Evolutionary conservation across 768 basidiomycete genomes (phyloP).

Genomic region (Aureoboletus auriporus): DNA sequence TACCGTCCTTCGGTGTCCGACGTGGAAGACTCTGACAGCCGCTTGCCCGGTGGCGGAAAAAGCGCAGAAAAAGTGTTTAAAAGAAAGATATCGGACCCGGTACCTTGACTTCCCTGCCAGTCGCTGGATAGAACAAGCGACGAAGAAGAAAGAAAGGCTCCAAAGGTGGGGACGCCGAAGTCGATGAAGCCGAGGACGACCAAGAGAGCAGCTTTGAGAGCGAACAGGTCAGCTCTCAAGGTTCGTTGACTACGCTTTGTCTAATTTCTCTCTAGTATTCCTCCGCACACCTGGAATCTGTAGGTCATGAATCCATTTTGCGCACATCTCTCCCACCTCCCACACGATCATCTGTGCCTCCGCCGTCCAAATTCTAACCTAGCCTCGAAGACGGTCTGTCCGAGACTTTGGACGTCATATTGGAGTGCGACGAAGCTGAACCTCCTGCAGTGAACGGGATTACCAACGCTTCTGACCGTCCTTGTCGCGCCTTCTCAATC

Average conservation of each 20-base stretch:
- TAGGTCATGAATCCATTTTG: slow-evolving; percentile 30
- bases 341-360: slow-evolving; percentile 35
- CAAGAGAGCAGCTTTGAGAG: slow-evolving; percentile 35
- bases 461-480: slow-evolving; percentile 18
- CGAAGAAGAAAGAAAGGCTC: slow-evolving; percentile 48
- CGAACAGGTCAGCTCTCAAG: slow-evolving; percentile 38
- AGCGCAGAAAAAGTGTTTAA: slow-evolving; percentile 47
- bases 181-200: slow-evolving; percentile 45
- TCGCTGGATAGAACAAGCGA: slow-evolving; percentile 60
- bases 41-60: slow-evolving; percentile 51
- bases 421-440: slow-evolving; percentile 66
- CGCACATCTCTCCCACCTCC: slow-evolving; percentile 37
- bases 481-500: slow-evolving; percentile 36
- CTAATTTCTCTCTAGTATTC: slow-evolving; percentile 17
- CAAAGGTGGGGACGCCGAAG: slow-evolving; percentile 38
- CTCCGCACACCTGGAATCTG: slow-evolving; percentile 30
- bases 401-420: slow-evolving; percentile 55
- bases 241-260: slow-evolving; percentile 14
- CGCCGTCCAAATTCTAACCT: slow-evolving; percentile 24
- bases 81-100: slow-evolving; percentile 51
- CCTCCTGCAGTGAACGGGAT: slow-evolving; percentile 28
- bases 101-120: slow-evolving; percentile 62
- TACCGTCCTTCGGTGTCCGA: slow-evolving; percentile 69
- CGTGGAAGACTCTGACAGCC: slow-evolving; percentile 61
- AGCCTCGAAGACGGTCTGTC: slow-evolving; percentile 21